Percentiles rank a stretch among this genome's conserved stretches.
These are phyloP conservation scores for Yarrowia sp. DNA, from an alignment of 805 yeast species.

Conservation along the genomic window DNA sequence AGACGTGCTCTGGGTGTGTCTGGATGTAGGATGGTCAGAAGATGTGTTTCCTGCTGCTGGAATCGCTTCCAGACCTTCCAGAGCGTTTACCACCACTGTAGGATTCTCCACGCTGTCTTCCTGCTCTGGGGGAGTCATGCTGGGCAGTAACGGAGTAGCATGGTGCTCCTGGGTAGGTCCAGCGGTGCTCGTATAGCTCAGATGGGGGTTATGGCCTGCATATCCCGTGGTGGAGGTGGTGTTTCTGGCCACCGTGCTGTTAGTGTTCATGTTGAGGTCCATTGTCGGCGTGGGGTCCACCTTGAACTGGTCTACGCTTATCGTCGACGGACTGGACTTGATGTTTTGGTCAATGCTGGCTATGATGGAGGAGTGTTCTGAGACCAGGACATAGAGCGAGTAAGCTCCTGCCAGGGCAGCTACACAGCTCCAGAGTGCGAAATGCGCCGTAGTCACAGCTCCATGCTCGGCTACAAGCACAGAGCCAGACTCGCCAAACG, in stretches of 20 bases:
- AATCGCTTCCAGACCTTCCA: slow-evolving; percentile 16
- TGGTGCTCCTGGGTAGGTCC: slow-evolving; percentile 5
- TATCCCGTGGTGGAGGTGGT: background rate
- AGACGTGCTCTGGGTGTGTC: slow-evolving; percentile 7
- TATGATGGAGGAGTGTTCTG: slow-evolving; percentile 11
- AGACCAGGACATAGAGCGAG: slow-evolving; percentile 1
- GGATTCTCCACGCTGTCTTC: background rate
- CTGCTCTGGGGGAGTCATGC: background rate
- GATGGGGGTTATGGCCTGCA: background rate
- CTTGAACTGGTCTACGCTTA: slow-evolving; percentile 25
- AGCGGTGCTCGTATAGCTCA: background rate
- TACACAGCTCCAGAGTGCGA: slow-evolving; percentile 3
- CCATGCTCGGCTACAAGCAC: background rate
- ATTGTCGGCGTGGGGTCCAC: background rate
- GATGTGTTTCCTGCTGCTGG: background rate
- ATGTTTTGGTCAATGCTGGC: background rate
- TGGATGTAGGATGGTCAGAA: background rate
- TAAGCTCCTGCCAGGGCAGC: slow-evolving; percentile 15
- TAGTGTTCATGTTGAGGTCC: slow-evolving; percentile 17
- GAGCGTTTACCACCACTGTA: background rate
- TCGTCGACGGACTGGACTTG: background rate
- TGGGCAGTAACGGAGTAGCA: slow-evolving; percentile 9
- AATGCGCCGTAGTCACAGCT: slow-evolving; percentile 10
- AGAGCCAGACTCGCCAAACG: background rate
- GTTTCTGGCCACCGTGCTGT: slow-evolving; percentile 6